phyloP scores from a whole-genome alignment of 1,284 basidiomycete species.

The Sparassis latifolia region DNA sequence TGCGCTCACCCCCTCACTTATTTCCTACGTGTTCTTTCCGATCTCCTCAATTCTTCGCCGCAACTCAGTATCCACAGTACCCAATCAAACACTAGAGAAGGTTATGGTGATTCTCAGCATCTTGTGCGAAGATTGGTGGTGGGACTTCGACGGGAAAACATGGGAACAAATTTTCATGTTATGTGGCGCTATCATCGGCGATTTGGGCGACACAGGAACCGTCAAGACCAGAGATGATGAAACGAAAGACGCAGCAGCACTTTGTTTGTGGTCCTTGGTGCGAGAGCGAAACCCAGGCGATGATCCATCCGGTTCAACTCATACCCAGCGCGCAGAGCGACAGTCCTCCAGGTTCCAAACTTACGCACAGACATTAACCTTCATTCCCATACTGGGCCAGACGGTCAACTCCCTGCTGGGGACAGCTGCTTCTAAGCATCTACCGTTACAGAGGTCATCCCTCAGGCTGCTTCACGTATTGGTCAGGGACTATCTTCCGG shows the following conservation, averaged over 20 bases:
- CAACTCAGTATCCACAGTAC: slow-evolving; percentile 58
- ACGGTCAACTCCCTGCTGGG: slow-evolving; percentile 68
- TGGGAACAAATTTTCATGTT: slow-evolving; percentile 87
- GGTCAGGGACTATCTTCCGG: slow-evolving; percentile 55
- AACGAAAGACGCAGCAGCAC: slow-evolving; percentile 61
- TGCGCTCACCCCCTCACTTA: slow-evolving; percentile 51
- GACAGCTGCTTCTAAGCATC: slow-evolving; percentile 47
- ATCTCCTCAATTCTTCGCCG: slow-evolving; percentile 76
- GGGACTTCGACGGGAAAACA: slow-evolving; percentile 53
- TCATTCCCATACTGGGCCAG: slow-evolving; percentile 79
- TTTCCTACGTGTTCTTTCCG: slow-evolving; percentile 84
- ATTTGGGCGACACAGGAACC: slow-evolving; percentile 53
- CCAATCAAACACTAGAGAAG: slow-evolving; percentile 75
- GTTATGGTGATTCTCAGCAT: slow-evolving; percentile 56
- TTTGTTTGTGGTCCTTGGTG: slow-evolving; percentile 52
- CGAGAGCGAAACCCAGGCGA: slow-evolving; percentile 39
- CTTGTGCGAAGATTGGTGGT: slow-evolving; percentile 76
- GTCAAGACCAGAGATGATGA: slow-evolving; percentile 66
- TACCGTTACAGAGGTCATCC: slow-evolving; percentile 57
- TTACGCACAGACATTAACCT: slow-evolving; percentile 41
- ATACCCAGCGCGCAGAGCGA: slow-evolving; percentile 24
- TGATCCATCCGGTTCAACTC: slow-evolving; percentile 20
- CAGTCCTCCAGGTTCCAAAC: slow-evolving; percentile 35
- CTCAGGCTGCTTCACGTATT: slow-evolving; percentile 56
- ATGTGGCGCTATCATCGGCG: slow-evolving; percentile 61